A percentile compares a stretch with the other conserved stretches of the same genome.
phyloP scores from a whole-genome alignment of 23 red algal genomes.

The Cyanidioschyzon merolae region DNA sequence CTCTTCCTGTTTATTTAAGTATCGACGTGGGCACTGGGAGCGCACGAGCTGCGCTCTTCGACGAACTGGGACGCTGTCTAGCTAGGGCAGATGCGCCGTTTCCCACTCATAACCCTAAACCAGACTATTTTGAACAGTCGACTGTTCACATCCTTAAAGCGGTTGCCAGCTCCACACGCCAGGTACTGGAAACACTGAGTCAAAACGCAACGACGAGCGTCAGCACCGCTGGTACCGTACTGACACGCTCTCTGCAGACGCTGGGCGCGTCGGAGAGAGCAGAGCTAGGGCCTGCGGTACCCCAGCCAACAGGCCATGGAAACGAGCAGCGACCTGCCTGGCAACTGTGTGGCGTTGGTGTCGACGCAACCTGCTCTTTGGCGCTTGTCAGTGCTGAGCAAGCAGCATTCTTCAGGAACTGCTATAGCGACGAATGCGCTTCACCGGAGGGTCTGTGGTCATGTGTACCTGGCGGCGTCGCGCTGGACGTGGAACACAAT shows the following conservation, averaged over 20 bases:
- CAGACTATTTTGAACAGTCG: conserved; percentile 11
- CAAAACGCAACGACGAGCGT: no score
- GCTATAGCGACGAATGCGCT: not conserved
- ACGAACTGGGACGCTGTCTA: not conserved
- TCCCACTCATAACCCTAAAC: not conserved
- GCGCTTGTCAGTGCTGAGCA: not conserved
- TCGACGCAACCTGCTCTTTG: conserved; percentile 5
- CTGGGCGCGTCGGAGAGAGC: no score
- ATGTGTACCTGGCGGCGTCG: not conserved
- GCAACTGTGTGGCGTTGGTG: not conserved
- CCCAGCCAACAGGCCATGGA: no score
- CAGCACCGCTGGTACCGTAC: no score
- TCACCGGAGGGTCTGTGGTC: not conserved
- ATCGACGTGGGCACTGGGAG: conserved; percentile 9
- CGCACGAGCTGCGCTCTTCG: conserved; percentile 4
- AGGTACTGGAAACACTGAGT: not conserved
- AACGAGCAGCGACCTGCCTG: no score
- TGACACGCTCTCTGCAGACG: no score
- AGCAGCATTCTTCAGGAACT: not conserved
- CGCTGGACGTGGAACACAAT: no score
- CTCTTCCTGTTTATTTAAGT: not conserved
- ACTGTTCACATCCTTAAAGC: conserved; percentile 5
- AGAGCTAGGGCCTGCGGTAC: no score
- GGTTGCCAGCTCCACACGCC: not conserved
- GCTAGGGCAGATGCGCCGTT: not conserved